Evolutionary conservation across 2,329 filamentous ascomycete species (phyloP), one percentile per base, ranked within the genome.

Genomic region (Hypomyces rosellus): DNA sequence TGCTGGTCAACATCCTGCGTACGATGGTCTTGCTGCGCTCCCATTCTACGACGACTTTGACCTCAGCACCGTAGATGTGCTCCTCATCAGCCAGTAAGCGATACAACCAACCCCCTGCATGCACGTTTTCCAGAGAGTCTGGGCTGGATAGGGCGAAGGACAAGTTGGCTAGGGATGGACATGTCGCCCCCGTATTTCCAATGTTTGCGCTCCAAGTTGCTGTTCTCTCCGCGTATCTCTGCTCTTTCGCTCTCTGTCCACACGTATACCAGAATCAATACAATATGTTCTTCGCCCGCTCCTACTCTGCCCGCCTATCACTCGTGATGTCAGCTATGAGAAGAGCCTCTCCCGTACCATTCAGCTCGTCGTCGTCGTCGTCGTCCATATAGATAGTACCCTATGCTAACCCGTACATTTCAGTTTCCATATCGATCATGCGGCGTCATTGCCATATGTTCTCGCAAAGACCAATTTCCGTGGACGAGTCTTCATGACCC

Each of bases 21-120:
- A 96, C 68, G 91, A 97, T 63, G 93, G 93, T 36, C 84, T 97
- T 54, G 89, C 91, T 3, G 88, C 89, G 9, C 82, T 99, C 46
- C 93, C 93, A 0, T 99, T 96, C 73, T 99, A 96, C 70, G 93
- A 99, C 67, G 91, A 97, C 64, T 99, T 97, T 69, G 93, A 99
- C 65, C 78, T 99, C 16, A 96, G 92, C 71, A 96, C 89, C 2
- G 91, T 99, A 59, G 93, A 99, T 68, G 87, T 99, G 61, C 86
- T 99, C 49, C 78, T 99, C 58, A 96, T 99, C 64, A 97, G 90
- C 84, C 93, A 99, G 93, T 97, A 95, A 88, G 91, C 67, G 55
- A 53, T 40, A n/a, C n/a, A n/a, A n/a, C n/a, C n/a, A 38, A 34
- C 30, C 50, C 47, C 50, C 15, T 49, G 16, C 36, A 41, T 49